Base-by-base conservation (phyloP, 2,329 filamentous ascomycete species). In the Diplodia scrobiculata region DNA sequence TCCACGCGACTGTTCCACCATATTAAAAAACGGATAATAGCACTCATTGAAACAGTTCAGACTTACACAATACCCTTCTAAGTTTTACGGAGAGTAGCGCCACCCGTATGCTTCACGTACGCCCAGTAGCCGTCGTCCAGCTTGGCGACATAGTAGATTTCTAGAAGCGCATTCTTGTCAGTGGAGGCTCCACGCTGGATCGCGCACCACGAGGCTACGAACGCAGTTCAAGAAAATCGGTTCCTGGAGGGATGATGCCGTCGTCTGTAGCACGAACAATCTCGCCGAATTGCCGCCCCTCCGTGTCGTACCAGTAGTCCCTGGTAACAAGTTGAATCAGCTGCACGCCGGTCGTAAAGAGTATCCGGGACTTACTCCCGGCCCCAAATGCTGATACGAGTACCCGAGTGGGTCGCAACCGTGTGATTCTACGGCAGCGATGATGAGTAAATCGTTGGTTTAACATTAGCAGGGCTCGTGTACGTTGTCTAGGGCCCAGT, bases 91-190 rank as follows among this genome's bases (percentile, higher is more conserved):
- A 51, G 48, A 51, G 14, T 51, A 27, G 48, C 48, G 48, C 48
- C 48, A 19, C 48, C 48, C 10, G 48, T 51, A 17, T 51, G 48
- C 48, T 51, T 51, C 7, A 51, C 48, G 21, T 51, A 51, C 21
- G 48, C 48, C 48, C 48, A 51, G 48, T 51, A 51, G 48, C 48
- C 48, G 21, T 51, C 48, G 48, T 51, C 48, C 2, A 51, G 48
- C 21, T 51, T 51, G 0, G 29, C 48, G 21, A 51, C 48, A 27
- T 51, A 51, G 48, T 51, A 51, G 7, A 51, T 51, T 19, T 27
- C 48, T 51, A 51, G 19, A 6, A 19, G 9, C 11, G 14, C 14
- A 27, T 25, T 29, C 2, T 25, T 51, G 48, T 51, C 14, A 51
- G 48, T 14, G 19, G 13, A 27, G 9, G 27, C 1, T 4, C 38